Evolutionary conservation across 345 rosid genomes (phyloP), one percentile per base, ranked within the genome.

Genomic region (Pistacia integerrima): DNA sequence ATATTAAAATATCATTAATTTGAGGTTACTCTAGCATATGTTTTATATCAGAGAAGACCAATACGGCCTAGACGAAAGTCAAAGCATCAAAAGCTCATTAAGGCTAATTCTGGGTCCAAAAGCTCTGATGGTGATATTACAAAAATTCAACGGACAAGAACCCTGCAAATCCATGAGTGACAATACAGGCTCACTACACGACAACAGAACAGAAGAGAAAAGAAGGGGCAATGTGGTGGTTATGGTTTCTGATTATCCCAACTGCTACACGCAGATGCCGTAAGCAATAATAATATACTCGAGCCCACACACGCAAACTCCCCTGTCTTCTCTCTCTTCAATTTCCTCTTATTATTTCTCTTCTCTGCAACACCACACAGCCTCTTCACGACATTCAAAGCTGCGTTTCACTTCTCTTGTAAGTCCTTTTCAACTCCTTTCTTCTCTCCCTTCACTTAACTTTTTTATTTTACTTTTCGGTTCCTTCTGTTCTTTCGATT

Each of bases 211-310:
- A 65, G 69, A 62, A n/a, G 61, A 4, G 8, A 3, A 46, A 14
- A 44, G 54, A 51, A 14, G 55, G 17, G 55, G 55, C 18, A 3
- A 54, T 11, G 57, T 6, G 3, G 16, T 54, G 16, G 57, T 16
- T 54, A 54, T 54, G 0, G 20, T 20, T 54, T 41, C 46, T 58
- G 85, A 64, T 70, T 55, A 77, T 77, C 85, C 69, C 88, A 77
- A 83, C 85, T 87, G 76, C 84, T 64, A 88, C 88, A 84, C 88
- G 88, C 77, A 78, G 86, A 77, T 84, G 90, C 81, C 88, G 90
- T 83, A 77, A 84, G 85, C 86, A 79, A 72, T 67, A 74, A 77
- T 81, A 49, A 78, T 73, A 58, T 30, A 75, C 67, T 56, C 67
- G 70, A 78, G 10, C 77, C 77, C 73, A 85, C 90, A 85, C 90